Evolutionary conservation across 805 yeast species (phyloP), one percentile per base, ranked within the genome.

Genomic region (Brettanomyces bruxellensis): DNA sequence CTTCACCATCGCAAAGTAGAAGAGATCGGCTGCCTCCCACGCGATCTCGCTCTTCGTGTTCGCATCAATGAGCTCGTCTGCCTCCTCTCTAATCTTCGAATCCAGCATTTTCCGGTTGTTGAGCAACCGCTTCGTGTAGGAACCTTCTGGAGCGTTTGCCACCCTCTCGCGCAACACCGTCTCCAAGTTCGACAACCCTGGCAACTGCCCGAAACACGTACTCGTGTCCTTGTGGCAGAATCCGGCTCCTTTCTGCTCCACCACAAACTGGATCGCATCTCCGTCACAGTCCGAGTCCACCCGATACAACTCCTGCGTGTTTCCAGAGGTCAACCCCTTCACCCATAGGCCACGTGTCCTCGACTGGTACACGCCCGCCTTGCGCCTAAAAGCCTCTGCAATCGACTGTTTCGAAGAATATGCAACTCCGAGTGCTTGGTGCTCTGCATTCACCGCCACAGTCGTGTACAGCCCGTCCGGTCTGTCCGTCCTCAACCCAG

Each of bases 251-350:
- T 75, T 65, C 62, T 90, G 97, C 53, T 79, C 81, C 30, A 93
- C 99, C 22, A 83, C 75, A 60, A 91, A 87, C 68, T 86, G 83
- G 57, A 93, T 67, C 51, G 95, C 86, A 63, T 93, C 99, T 41
- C 85, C 80, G 66, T 93, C 99, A 66, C 99, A 93, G 67, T 93
- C 99, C 50, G 78, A 66, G 45, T 79, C 83, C 47, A 93, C 63
- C 40, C 72, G 67, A 24, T 84, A 54, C 42, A 93, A 72, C 54
- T 73, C 72, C 68, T 93, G 99, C 1, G 95, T 86, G 45, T 95
- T 95, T 22, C 99, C 99, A n/a, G 95, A 85, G 2, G 96, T 86
- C 47, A 84, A 83, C 30, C 99, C 99, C 65, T 93, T 93, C 64
- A 82, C 85, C 99, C 99, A 93, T 49, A 93, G 73, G 40, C 95